Evolutionary conservation across 306 rosid species (phyloP), one percentile per base, ranked within the genome.

Genomic region (Purshia tridentata): DNA sequence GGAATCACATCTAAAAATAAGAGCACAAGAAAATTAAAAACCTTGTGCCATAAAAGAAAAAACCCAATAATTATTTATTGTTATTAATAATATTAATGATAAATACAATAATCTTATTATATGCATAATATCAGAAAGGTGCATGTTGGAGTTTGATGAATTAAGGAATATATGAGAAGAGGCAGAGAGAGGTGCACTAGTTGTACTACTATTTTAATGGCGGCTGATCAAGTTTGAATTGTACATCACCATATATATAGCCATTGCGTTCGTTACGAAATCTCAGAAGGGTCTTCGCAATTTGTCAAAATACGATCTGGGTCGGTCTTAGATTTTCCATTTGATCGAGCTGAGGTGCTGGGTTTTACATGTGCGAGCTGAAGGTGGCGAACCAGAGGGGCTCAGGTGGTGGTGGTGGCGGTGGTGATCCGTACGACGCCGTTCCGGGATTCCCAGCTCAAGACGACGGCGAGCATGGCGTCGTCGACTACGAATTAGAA

Each of bases 351-450:
- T 39, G 7, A 47, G 44, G 9, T 6, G 50, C 50, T 70, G 29
- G 45, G 62, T 22, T 69, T 81, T 79, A 72, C 81, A 79, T 79
- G 86, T 86, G 78, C 81, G 39, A 50, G 6, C 57, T 86, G 45
- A 86, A 84, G 69, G 90, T 86, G 90, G 90, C 90, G 88, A 70
- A 86, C 80, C 88, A 72, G 78, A 16, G 81, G 68, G 67, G 70
- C 50, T 73, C 71, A 52, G 81, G 76, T 37, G 76, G 65, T 42
- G 37, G 60, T 46, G 15, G n/a, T 50, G 20, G 46, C 46, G 61
- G 35, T 72, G 69, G 68, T 7, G 49, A 72, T 61, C 78, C 75
- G 40, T 53, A 58, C 41, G 73, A 48, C 63, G 29, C 54, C 65
- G 65, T 40, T 61, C 2, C 2, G 35, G 72, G 77, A 47, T 74